Evolutionary conservation across 352 stramenopile species (phyloP), one percentile per base, ranked within the genome.

Genomic region (Pythium grandisporangium): DNA sequence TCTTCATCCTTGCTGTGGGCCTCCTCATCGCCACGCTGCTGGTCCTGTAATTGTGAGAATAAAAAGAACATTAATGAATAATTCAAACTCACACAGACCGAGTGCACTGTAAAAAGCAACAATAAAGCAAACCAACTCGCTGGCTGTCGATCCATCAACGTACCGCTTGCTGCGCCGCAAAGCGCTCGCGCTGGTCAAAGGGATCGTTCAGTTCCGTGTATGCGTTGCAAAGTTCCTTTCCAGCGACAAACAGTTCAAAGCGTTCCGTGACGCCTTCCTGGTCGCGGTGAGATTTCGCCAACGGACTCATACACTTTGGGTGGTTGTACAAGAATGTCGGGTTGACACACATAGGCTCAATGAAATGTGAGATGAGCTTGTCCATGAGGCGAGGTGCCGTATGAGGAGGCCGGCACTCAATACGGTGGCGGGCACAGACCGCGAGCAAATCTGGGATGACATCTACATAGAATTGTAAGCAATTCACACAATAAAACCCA

Each of bases 131-230:
- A 32, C 14, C 8, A 32, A 14, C 35, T 3, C 22, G 37, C 14
- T 25, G 33, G 27, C n/a, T n/a, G n/a, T n/a, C n/a, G n/a, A n/a
- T n/a, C n/a, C n/a, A n/a, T n/a, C n/a, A 10, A 37, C 37, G 33
- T 44, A 67, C 59, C n/a, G 60, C 81, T 72, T 80, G 58, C 66
- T 99, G 96, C 26, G 96, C 80, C 29, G 92, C 72, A 55, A 99
- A 99, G 17, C 96, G 85, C 48, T 93, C 68, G 42, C 96, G 91
- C 68, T 99, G 96, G 33, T 98, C 90, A 37, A 95, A 87, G 29
- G 96, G 96, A 51, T 99, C 92, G 67, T 99, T 99, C 32, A 99
- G 86, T 70, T 99, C 96, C 21, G 95, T 99, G 73, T 99, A 99
- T 5, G 96, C 96, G 65, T 99, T 99, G 51, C 88, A 96, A 23